Percentiles rank a stretch among this genome's conserved stretches.
phyloP scores from a whole-genome alignment of 2,329 filamentous ascomycete genomes.

The Colletotrichum zoysiae region DNA sequence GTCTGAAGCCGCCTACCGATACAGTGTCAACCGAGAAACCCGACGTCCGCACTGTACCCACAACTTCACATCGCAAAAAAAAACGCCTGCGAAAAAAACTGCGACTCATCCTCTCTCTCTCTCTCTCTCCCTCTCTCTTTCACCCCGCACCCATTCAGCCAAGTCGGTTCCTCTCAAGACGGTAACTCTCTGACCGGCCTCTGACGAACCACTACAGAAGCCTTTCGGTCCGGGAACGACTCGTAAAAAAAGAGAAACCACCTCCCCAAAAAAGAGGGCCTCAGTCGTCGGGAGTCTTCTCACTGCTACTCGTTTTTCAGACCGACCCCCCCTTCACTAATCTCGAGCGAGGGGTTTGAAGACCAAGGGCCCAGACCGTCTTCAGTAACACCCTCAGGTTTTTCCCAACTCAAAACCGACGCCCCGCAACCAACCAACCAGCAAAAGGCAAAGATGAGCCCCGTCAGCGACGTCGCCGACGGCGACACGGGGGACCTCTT shows the following conservation, averaged over 20 bases:
- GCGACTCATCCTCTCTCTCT: conserved; percentile 24
- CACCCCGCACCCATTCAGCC: conserved; percentile 20
- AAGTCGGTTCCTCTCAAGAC: not conserved
- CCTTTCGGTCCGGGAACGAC: accelerated
- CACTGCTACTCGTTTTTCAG: not conserved
- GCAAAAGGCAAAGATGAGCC: conserved; percentile 23
- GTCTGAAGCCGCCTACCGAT: too few relatives aligned
- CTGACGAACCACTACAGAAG: not conserved
- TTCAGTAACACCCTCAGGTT: not conserved
- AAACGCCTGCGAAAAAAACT: conserved; percentile 15
- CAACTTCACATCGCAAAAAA: conserved; percentile 24
- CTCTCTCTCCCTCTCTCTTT: conserved; percentile 16
- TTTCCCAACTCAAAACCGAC: too few relatives aligned
- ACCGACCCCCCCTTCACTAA: conserved; percentile 1
- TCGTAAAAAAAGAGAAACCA: not conserved
- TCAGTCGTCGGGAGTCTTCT: not conserved
- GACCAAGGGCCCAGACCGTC: too few relatives aligned
- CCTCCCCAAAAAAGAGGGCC: not conserved
- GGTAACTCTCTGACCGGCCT: not conserved
- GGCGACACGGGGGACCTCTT: conserved; percentile 71
- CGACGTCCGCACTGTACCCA: conserved; percentile 36
- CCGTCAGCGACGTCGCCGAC: conserved; percentile 43
- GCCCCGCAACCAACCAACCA: too few relatives aligned
- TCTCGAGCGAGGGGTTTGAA: not conserved
- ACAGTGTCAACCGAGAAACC: not conserved